A percentile compares a stretch with the other conserved stretches of the same genome.
Conservation (phyloP, 768 basidiomycete species). For the Boletus sp. region DNA sequence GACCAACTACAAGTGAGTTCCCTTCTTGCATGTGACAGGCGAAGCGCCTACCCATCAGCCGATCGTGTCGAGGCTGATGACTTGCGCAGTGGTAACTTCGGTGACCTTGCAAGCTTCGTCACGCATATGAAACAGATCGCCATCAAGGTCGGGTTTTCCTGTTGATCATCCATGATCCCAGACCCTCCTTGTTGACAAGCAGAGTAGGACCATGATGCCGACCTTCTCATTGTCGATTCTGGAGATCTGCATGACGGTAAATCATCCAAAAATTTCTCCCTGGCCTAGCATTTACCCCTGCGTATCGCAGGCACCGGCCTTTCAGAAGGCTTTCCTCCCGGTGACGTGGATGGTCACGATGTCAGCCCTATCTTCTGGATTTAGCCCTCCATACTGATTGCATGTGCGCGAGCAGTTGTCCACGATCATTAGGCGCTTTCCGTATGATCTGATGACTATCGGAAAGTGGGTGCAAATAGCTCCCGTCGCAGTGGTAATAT, state of each 20-base stretch:
- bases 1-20: too few relatives aligned
- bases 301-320: slow-evolving; percentile 20
- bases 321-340: slow-evolving; percentile 55
- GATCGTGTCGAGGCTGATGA: too few relatives aligned
- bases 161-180: too few relatives aligned
- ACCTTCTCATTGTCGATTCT: slow-evolving; percentile 51
- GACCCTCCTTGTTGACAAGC: not conserved
- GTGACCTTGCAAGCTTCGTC: too few relatives aligned
- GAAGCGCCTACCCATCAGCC: too few relatives aligned
- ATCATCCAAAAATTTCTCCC: too few relatives aligned
- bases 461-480: slow-evolving; percentile 2
- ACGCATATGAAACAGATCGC: too few relatives aligned
- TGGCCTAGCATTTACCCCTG: too few relatives aligned
- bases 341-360: slow-evolving; percentile 62
- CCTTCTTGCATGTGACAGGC: too few relatives aligned
- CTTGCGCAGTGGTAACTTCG: too few relatives aligned
- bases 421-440: slow-evolving; percentile 56
- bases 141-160: too few relatives aligned
- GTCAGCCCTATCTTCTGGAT: slow-evolving; percentile 38
- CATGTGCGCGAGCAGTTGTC: too few relatives aligned
- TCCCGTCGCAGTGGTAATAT: not conserved
- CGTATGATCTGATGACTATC: slow-evolving; percentile 65
- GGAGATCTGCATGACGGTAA: slow-evolving; percentile 57
- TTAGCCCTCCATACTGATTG: not conserved
- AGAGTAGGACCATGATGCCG: slow-evolving; percentile 63